Conservation (phyloP, 2,329 filamentous ascomycete genomes). For the Ceratocystis lukuohia region DNA sequence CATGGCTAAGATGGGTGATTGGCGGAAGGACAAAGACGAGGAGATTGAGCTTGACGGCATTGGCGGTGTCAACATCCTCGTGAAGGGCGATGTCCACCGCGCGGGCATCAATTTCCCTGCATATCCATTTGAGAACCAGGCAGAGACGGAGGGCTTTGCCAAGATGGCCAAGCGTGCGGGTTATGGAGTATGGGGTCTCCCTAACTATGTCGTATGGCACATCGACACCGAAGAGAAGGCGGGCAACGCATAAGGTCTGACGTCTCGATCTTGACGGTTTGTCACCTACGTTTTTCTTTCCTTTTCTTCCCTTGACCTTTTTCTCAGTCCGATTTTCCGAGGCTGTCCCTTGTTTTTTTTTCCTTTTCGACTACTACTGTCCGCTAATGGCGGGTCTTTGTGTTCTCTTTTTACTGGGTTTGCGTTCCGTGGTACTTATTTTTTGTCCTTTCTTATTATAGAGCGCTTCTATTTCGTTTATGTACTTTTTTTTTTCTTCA, state of each 20-base stretch:
- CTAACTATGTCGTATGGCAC: conserved; percentile 98
- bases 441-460: neutral
- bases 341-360: neutral
- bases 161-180: conserved; percentile 97
- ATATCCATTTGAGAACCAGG: conserved; percentile 97
- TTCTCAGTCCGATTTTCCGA: neutral
- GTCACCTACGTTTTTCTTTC: neutral
- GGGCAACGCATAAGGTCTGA: conserved; percentile 48
- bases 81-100: conserved; percentile 95
- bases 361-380: neutral
- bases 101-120: conserved; percentile 97
- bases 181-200: conserved; percentile 80
- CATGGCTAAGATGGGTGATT: conserved; percentile 84
- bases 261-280: neutral
- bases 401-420: neutral
- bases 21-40: conserved; percentile 80
- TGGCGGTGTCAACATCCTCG: conserved; percentile 91
- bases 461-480: neutral
- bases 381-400: neutral
- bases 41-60: conserved; percentile 91
- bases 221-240: conserved; percentile 92
- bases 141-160: conserved; percentile 95
- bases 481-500: neutral
- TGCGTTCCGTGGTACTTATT: neutral
- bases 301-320: conserved; percentile 7